phyloP scores from a whole-genome alignment of 2,329 filamentous ascomycete genomes.

The Phaeoacremonium minimum region DNA sequence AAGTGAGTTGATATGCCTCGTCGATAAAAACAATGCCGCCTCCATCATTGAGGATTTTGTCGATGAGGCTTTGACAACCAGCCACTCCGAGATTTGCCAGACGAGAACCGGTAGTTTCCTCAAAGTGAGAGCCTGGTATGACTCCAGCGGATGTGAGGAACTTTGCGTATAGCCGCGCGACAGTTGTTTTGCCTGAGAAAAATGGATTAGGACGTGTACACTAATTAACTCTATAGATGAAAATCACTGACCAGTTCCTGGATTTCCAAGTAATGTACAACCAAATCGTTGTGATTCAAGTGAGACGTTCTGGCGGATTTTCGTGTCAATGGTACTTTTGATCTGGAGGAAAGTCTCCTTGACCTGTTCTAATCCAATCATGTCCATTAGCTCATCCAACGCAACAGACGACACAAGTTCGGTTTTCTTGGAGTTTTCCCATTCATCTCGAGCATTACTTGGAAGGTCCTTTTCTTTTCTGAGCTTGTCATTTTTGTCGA shows the following conservation, averaged over 20 bases:
- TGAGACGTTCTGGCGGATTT: slow-evolving; percentile 51
- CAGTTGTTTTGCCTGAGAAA: slow-evolving; percentile 64
- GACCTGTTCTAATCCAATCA: slow-evolving; percentile 68
- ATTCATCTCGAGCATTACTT: slow-evolving; percentile 43
- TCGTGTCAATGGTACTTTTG: slow-evolving; percentile 59
- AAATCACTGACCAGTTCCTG: slow-evolving; percentile 56
- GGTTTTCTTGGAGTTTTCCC: slow-evolving; percentile 54
- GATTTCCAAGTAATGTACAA: slow-evolving; percentile 64
- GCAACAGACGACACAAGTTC: slow-evolving; percentile 46
- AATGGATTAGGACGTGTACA: slow-evolving; percentile 6
- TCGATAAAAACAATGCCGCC: slow-evolving; percentile 75
- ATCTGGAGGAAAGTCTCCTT: slow-evolving; percentile 60
- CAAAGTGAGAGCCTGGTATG: slow-evolving; percentile 54
- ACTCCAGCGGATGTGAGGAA: slow-evolving; percentile 60
- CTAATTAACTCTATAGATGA: background rate
- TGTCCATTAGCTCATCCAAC: slow-evolving; percentile 62
- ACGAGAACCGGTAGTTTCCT: slow-evolving; percentile 65
- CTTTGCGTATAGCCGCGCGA: slow-evolving; percentile 65
- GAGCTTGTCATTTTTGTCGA: background rate
- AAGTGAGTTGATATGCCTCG: slow-evolving; percentile 71
- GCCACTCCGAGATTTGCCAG: slow-evolving; percentile 59
- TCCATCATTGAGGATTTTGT: slow-evolving; percentile 49
- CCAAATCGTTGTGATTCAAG: slow-evolving; percentile 57
- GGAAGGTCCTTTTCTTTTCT: no score
- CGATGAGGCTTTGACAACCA: slow-evolving; percentile 52